phyloP scores from a whole-genome alignment of 306 rosid genomes.

The Inga leiocalycina region DNA sequence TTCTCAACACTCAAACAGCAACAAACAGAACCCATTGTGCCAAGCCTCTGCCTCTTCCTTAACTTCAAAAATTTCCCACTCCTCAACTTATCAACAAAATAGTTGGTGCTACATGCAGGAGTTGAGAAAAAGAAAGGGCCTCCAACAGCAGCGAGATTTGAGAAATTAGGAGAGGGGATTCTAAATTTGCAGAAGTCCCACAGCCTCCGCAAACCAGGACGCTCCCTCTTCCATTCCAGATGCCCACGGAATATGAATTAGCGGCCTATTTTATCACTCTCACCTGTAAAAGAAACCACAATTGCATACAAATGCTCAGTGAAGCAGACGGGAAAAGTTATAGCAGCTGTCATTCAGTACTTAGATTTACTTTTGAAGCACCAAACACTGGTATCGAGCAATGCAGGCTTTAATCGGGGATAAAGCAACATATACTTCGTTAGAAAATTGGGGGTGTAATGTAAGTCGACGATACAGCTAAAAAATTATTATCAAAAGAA shows the following conservation, averaged over 20 bases:
- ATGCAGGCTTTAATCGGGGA: constrained; percentile 31
- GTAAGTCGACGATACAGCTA: constrained; percentile 22
- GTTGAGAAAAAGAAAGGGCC: constrained; percentile 27
- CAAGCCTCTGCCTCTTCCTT: constrained; percentile 46
- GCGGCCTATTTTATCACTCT: constrained; percentile 29
- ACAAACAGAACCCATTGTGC: constrained; percentile 93
- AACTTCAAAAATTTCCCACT: constrained; percentile 36
- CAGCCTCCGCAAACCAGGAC: constrained; percentile 64
- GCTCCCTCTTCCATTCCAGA: constrained; percentile 61
- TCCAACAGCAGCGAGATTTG: constrained; percentile 37
- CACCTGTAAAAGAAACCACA: constrained; percentile 57
- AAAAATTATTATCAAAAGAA: background rate
- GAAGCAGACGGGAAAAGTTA: constrained; percentile 19
- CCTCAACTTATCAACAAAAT: constrained; percentile 38
- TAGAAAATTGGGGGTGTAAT: constrained; percentile 16
- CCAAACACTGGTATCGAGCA: background rate
- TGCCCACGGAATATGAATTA: constrained; percentile 25
- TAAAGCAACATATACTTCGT: constrained; percentile 24
- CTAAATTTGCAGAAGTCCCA: constrained; percentile 63
- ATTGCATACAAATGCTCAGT: constrained; percentile 17
- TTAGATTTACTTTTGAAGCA: background rate
- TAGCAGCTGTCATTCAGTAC: constrained; percentile 18
- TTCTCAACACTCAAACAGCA: constrained; percentile 74
- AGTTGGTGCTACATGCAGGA: constrained; percentile 35
- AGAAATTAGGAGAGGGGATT: constrained; percentile 52